These are phyloP conservation scores for Coemansia sp. DNA, from an alignment of 192 early-diverging fungal species.

Conservation along the genomic window DNA sequence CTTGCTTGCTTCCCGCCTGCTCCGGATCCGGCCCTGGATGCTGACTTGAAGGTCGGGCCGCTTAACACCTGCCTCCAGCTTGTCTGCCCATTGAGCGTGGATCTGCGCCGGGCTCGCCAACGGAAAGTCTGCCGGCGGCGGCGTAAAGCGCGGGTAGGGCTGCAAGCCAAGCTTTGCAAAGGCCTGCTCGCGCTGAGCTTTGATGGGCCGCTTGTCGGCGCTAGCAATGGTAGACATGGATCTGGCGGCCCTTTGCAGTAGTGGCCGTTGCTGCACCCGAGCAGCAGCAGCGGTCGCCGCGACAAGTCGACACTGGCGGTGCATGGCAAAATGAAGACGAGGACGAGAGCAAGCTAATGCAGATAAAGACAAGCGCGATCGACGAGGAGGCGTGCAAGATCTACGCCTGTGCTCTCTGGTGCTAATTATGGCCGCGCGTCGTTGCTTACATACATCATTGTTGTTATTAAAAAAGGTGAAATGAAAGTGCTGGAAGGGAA, in stretches of 20 bases:
- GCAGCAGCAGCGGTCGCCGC: slow-evolving; percentile 1
- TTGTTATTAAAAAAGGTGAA: neutral
- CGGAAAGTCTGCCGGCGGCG: slow-evolving; percentile 22
- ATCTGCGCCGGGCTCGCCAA: slow-evolving; percentile 11
- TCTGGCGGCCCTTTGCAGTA: neutral
- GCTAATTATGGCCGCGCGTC: too few species aligned
- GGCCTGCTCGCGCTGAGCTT: slow-evolving; percentile 24
- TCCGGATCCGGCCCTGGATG: slow-evolving; percentile 66
- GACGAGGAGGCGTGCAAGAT: neutral
- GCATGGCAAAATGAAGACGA: neutral
- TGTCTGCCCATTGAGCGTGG: slow-evolving; percentile 28
- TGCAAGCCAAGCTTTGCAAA: slow-evolving; percentile 22
- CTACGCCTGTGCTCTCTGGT: too few species aligned
- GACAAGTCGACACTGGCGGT: neutral
- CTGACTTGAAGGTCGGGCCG: slow-evolving; percentile 33
- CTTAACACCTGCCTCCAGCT: slow-evolving; percentile 31
- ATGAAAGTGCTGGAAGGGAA: neutral
- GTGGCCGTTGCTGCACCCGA: slow-evolving; percentile 8
- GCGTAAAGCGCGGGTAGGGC: slow-evolving; percentile 45
- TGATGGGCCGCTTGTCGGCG: slow-evolving; percentile 15
- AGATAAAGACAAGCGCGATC: neutral
- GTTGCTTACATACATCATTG: too few species aligned
- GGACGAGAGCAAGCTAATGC: neutral
- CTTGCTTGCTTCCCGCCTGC: slow-evolving; percentile 70
- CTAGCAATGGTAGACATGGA: neutral